phyloP scores from a whole-genome alignment of 2,329 filamentous ascomycete genomes.

The Davidsoniella neocaledoniae region DNA sequence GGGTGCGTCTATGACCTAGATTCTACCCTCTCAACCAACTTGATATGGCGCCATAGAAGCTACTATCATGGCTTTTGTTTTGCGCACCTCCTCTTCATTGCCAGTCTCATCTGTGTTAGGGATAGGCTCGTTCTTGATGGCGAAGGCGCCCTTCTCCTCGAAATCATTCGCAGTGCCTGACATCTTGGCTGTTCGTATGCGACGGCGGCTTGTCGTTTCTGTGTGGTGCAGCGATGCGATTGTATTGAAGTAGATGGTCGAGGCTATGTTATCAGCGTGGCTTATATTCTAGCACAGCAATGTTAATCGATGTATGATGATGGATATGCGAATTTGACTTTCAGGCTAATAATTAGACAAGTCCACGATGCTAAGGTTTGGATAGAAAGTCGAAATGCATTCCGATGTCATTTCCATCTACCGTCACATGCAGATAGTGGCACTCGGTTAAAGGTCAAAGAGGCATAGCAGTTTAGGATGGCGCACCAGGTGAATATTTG shows the following conservation, averaged over 20 bases:
- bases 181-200: background rate
- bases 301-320: too few relatives aligned
- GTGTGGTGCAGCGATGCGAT: background rate
- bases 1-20: background rate
- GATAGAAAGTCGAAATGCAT: too few relatives aligned
- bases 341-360: too few relatives aligned
- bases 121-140: background rate
- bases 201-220: background rate
- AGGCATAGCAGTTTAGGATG: too few relatives aligned
- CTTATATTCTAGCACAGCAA: too few relatives aligned
- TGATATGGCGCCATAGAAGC: background rate
- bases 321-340: too few relatives aligned
- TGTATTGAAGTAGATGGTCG: too few relatives aligned
- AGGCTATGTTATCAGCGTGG: too few relatives aligned
- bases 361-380: too few relatives aligned
- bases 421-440: background rate
- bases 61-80: constrained; percentile 1
- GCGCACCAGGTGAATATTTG: too few relatives aligned
- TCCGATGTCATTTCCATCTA: background rate
- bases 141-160: background rate
- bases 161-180: background rate
- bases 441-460: background rate
- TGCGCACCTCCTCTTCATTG: constrained; percentile 11
- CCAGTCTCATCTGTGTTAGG: background rate
- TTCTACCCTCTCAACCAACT: background rate